phyloP scores from a whole-genome alignment of 139 green algal genomes.

The Chlorella vulgaris region DNA sequence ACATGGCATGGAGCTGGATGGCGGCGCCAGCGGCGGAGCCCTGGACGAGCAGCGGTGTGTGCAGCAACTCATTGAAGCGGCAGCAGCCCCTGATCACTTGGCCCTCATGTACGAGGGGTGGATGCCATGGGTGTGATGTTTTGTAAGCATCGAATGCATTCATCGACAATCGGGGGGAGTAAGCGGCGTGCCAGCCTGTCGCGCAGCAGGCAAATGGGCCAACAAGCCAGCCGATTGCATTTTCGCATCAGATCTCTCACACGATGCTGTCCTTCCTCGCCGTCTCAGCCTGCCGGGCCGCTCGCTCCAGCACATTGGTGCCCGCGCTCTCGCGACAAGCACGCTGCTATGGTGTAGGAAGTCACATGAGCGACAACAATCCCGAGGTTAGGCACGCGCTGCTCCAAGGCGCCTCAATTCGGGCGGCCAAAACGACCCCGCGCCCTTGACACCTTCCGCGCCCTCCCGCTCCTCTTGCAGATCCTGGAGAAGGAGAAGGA shows the following conservation, averaged over 20 bases:
- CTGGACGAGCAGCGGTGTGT: background rate
- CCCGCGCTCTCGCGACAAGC: background rate
- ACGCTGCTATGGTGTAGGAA: conserved; percentile 25
- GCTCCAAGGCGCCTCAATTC: background rate
- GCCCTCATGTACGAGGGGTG: conserved; percentile 89
- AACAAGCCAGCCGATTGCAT: too few relatives aligned
- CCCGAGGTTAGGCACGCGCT: conserved; percentile 10
- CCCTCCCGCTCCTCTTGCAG: background rate
- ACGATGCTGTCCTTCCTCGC: too few relatives aligned
- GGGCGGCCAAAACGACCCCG: too few relatives aligned
- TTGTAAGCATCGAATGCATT: background rate
- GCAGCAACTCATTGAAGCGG: conserved; percentile 66
- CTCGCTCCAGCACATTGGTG: background rate
- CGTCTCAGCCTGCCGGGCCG: too few relatives aligned
- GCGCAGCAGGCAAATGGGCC: too few relatives aligned
- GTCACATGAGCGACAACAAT: conserved; percentile 34
- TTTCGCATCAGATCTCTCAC: too few relatives aligned
- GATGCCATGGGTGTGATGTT: conserved; percentile 79
- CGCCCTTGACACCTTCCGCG: background rate
- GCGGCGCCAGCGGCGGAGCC: background rate
- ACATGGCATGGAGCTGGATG: background rate
- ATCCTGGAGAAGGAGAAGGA: conserved; percentile 38
- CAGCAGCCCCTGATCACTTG: conserved; percentile 67
- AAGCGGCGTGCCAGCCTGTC: too few relatives aligned
- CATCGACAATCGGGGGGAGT: too few relatives aligned